Base-by-base conservation (phyloP, 441 rosid genomes). In the Gossypium schwendimanii region DNA sequence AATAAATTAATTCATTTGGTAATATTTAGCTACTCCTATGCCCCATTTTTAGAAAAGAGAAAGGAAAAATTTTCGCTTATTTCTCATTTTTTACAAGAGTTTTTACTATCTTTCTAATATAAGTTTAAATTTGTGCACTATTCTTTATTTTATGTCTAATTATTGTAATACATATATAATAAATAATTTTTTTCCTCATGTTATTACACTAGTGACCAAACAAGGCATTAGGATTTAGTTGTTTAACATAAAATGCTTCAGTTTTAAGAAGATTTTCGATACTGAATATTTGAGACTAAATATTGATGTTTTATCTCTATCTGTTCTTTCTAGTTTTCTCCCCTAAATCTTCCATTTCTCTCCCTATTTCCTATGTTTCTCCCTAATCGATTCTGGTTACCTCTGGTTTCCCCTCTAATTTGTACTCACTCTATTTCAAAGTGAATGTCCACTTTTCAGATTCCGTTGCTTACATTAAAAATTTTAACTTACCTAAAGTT, bases 391-490 rank as follows among this genome's bases (percentile, higher is more conserved):
- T 61, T 62, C 66, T 62, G 36, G 15, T 24, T 26, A 62, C 20
- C 44, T 36, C 9, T 62, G 49, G 20, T 36, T 33, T 62, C 20
- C 49, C 26, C 47, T 36, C 26, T 39, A 62, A 62, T 39, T 61
- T 62, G 39, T 59, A 10, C 59, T 54, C 59, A 20, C 39, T 59
- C 61, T 24, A 59, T 24, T 59, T 59, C 63, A 59, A 59, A 59
- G 39, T 26, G 39, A 59, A 59, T 59, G 39, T 59, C 17, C 36
- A 59, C 36, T 59, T 55, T 59, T 26, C 63, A 59, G 39, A 20
- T 59, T 59, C 28, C 1, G 20, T 26, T 59, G 61, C 61, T 57
- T 23, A 14, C 39, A 23, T 59, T 59, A 59, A 12, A 59, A 59
- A 12, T 5, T 14, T 59, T 53, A 2, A 33, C 65, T 39, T 41